Conservation (phyloP, 306 rosid genomes). For the Alnus rubra region DNA sequence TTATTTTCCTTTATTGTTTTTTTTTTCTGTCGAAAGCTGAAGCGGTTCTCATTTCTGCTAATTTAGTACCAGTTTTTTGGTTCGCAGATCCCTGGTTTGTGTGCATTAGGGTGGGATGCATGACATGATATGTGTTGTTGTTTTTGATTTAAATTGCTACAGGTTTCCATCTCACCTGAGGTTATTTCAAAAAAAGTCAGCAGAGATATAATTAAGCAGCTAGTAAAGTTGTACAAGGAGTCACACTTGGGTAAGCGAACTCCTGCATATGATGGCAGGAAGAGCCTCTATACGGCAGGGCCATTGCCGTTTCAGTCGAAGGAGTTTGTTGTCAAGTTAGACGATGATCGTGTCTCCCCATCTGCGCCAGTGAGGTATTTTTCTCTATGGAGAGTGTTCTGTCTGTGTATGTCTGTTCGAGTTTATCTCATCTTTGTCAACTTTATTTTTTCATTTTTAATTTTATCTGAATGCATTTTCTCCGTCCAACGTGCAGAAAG, state of each 20-base stretch:
- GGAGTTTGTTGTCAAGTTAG: constrained; percentile 53
- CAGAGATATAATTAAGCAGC: constrained; percentile 31
- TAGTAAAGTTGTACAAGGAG: not conserved
- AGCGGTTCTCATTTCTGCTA: too few relatives aligned
- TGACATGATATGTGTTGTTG: too few relatives aligned
- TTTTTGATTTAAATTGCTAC: not conserved
- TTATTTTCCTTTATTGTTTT: too few relatives aligned
- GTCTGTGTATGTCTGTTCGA: not conserved
- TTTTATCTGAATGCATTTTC: not conserved
- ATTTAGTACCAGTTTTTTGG: too few relatives aligned
- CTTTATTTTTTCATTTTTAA: too few relatives aligned
- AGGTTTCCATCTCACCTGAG: constrained; percentile 69
- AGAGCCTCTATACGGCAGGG: constrained; percentile 54
- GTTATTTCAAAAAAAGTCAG: constrained; percentile 42
- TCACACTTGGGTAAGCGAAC: constrained; percentile 34
- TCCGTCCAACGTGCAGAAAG: constrained; percentile 22
- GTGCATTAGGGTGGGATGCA: too few relatives aligned
- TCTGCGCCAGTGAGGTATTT: constrained; percentile 42
- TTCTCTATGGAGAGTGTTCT: too few relatives aligned
- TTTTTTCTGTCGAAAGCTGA: too few relatives aligned
- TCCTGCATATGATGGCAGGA: constrained; percentile 70
- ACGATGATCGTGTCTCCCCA: constrained; percentile 17
- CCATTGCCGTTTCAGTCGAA: constrained; percentile 52
- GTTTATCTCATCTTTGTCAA: not conserved
- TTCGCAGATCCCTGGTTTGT: too few relatives aligned